Evolutionary conservation across 371 early-diverging fungal genomes (phyloP), one percentile per base, ranked within the genome.

Genomic region (Zopfochytrium polystomum): DNA sequence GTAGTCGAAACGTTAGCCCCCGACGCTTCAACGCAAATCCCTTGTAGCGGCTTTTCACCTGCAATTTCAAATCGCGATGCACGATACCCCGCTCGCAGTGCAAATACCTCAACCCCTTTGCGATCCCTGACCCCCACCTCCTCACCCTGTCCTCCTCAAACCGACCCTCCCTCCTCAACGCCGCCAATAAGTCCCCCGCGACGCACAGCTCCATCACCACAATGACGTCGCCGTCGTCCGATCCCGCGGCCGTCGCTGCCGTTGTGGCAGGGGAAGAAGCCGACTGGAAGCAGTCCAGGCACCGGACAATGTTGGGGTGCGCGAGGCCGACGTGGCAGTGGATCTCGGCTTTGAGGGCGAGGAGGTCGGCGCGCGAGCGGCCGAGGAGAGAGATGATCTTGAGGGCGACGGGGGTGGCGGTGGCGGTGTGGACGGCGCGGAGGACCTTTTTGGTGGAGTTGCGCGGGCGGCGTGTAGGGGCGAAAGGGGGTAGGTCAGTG

Each of bases 51-150:
- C 32, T 30, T 11, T 6, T 34, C 7, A 59, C 65, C 55, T 65
- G 68, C 2, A 68, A 95, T 69, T 97, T 97, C 38, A 97, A 68
- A 70, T 97, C 98, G 0, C 96, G 91, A 76, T 97, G 98, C 38
- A 94, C 88, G 63, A 97, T 89, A 22, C 86, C 87, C 73, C 91
- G 90, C 53, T 87, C 86, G 13, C 85, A 66, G 67, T 95, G 95
- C 66, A 95, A 74, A 66, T 90, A 94, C 58, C 90, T 90, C 50
- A 95, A 72, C 6, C 91, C 94, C 66, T 81, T 74, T 26, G 91
- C 68, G 1, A 94, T 31, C 2, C 33, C 48, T 9, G 15, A 13
- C 9, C 54, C 63, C 22, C 57, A 48, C 15, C 46, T 59, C 2
- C 52, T n/a, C 11, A 67, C 63, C 7, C 47, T 33, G 15, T 46